A percentile compares a stretch with the other conserved stretches of the same genome.
Evolutionary conservation across 2,329 filamentous ascomycete species (phyloP).

Genomic region (Apiospora rasikravindrae): DNA sequence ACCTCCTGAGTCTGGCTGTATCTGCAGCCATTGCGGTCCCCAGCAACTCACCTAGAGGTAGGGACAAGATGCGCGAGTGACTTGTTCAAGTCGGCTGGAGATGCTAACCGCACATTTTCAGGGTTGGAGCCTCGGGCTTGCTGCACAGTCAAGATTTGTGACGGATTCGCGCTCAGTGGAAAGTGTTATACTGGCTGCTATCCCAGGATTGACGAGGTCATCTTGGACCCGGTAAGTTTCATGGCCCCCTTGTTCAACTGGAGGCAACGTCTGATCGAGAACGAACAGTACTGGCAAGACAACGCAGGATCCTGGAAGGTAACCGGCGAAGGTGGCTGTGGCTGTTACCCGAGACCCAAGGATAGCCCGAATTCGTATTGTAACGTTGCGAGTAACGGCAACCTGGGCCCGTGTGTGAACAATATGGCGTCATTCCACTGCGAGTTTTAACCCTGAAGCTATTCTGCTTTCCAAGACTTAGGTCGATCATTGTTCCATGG

Average conservation of each 20-base stretch:
- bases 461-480: background rate
- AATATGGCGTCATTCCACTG: background rate
- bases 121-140: background rate
- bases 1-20: background rate
- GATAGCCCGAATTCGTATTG: background rate
- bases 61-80: background rate
- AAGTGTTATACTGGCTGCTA: constrained; percentile 4
- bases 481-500: background rate
- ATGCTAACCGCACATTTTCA: background rate
- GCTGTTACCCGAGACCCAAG: background rate
- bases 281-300: background rate
- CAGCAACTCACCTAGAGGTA: background rate
- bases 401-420: background rate
- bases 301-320: background rate
- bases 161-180: background rate
- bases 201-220: background rate
- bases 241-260: background rate
- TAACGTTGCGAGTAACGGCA: background rate
- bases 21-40: background rate
- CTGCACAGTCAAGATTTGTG: constrained; percentile 3
- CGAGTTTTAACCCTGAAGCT: background rate
- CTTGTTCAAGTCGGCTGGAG: background rate
- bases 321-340: background rate
- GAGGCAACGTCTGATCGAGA: background rate
- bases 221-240: background rate